These are phyloP conservation scores for Saxophila tyrrhenica DNA, from an alignment of 495 filamentous ascomycete species.

Conservation along the genomic window DNA sequence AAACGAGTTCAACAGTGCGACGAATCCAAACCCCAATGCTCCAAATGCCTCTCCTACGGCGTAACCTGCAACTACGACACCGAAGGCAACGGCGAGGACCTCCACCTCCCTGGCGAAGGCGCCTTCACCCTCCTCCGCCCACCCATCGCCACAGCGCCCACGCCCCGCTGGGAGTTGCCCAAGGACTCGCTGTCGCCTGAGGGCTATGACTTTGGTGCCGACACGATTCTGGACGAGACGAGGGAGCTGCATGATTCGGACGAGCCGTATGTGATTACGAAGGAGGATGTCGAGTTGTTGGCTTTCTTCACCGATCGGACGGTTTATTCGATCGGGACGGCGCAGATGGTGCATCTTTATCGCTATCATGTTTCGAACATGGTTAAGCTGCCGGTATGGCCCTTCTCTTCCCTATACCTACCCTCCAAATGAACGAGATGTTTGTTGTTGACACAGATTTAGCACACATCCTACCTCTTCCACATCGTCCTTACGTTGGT, in stretches of 20 bases:
- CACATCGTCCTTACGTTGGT: conserved; percentile 32
- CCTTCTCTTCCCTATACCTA: not conserved
- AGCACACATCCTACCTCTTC: conserved; percentile 26
- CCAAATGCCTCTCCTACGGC: conserved; percentile 32
- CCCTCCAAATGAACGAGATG: too few species aligned
- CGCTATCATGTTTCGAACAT: conserved; percentile 18
- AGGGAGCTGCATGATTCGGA: conserved; percentile 16
- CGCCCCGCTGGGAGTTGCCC: not conserved
- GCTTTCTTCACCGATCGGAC: conserved; percentile 31
- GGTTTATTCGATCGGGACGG: conserved; percentile 31
- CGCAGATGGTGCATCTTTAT: conserved; percentile 21
- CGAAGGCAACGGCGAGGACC: conserved; percentile 20
- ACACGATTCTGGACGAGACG: conserved; percentile 11
- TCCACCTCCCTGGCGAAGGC: conserved; percentile 27
- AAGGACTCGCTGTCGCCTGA: conserved; percentile 6
- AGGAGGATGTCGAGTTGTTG: conserved; percentile 23
- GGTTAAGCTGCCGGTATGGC: not conserved
- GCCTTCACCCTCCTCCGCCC: conserved; percentile 15
- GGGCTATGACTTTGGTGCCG: conserved; percentile 1
- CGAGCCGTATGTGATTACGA: conserved; percentile 22
- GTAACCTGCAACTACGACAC: conserved; percentile 34
- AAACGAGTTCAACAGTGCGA: conserved; percentile 32
- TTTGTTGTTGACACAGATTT: too few species aligned
- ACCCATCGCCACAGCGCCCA: not conserved
- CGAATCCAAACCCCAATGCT: conserved; percentile 34